Evolutionary conservation across 2,329 filamentous ascomycete genomes (phyloP).

Genomic region (Penicillium sp.): DNA sequence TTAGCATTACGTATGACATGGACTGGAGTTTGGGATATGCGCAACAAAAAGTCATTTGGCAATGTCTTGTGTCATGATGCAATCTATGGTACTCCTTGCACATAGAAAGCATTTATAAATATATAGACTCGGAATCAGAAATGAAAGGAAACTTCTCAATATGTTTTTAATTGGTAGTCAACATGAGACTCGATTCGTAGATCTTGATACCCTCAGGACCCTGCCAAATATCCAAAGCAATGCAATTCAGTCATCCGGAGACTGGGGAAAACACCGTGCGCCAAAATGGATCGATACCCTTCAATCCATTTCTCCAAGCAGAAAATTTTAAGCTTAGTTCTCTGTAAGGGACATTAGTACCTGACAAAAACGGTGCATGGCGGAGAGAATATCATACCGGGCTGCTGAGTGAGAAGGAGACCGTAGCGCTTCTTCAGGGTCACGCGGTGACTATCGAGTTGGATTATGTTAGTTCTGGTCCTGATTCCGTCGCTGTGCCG

Average conservation of each 20-base stretch:
- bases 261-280: conserved; percentile 45
- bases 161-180: conserved; percentile 17
- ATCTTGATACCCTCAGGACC: conserved; percentile 13
- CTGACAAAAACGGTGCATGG: no score
- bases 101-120: conserved; percentile 18
- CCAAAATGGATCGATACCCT: conserved; percentile 28
- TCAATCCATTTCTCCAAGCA: conserved; percentile 21
- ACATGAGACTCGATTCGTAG: conserved; percentile 14
- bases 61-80: conserved; percentile 13
- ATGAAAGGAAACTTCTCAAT: conserved; percentile 13
- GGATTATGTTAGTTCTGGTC: conserved; percentile 3
- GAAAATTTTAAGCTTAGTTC: conserved; percentile 24
- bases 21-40: conserved; percentile 27
- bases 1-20: conserved; percentile 29
- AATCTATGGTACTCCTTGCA: conserved; percentile 24
- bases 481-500: neutral
- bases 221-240: conserved; percentile 26
- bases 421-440: conserved; percentile 93
- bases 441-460: conserved; percentile 84
- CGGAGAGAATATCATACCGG: conserved; percentile 43
- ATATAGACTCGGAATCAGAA: conserved; percentile 5
- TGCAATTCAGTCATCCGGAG: conserved; percentile 31
- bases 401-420: conserved; percentile 80
- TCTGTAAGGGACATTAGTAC: conserved; percentile 24
- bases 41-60: conserved; percentile 23